Evolutionary conservation across 495 filamentous ascomycete genomes (phyloP).

Genomic region (Penicillium tannophilum): DNA sequence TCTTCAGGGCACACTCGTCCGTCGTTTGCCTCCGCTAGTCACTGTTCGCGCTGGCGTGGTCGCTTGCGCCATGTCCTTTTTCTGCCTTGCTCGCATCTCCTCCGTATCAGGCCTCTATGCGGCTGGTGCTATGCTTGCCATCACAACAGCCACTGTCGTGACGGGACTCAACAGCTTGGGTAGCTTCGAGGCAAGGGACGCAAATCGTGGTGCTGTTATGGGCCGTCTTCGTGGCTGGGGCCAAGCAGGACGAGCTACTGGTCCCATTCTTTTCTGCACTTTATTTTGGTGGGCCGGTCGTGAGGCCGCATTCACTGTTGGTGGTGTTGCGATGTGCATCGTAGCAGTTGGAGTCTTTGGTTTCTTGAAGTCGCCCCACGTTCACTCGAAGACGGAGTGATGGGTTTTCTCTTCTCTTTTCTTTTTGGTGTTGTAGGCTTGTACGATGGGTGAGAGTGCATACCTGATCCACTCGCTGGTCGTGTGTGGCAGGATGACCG

Average conservation of each 20-base stretch:
- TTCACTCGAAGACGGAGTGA: constrained; percentile 22
- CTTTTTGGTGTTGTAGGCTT: background rate
- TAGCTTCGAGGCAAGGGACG: constrained; percentile 81
- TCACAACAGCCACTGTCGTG: constrained; percentile 91
- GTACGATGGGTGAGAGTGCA: background rate
- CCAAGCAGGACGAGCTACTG: constrained; percentile 82
- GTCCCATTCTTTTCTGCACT: constrained; percentile 89
- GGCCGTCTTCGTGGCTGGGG: constrained; percentile 85
- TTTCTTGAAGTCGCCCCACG: constrained; percentile 54
- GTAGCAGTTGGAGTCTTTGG: constrained; percentile 73
- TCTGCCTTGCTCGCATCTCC: constrained; percentile 69
- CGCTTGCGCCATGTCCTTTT: constrained; percentile 76
- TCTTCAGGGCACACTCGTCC: constrained; percentile 82
- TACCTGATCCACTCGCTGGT: background rate
- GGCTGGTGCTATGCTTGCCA: constrained; percentile 78
- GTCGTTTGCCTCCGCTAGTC: constrained; percentile 74
- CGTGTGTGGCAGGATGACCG: background rate
- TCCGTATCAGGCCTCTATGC: constrained; percentile 70
- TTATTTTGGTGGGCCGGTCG: constrained; percentile 99
- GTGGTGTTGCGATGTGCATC: constrained; percentile 74
- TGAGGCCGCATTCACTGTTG: constrained; percentile 78
- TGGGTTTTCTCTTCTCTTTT: background rate
- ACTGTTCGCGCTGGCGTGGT: constrained; percentile 79
- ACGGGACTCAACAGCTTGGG: constrained; percentile 89
- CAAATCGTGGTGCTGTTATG: constrained; percentile 81